Conservation (phyloP, 23 red algal genomes). For the Chondrus crispus region DNA sequence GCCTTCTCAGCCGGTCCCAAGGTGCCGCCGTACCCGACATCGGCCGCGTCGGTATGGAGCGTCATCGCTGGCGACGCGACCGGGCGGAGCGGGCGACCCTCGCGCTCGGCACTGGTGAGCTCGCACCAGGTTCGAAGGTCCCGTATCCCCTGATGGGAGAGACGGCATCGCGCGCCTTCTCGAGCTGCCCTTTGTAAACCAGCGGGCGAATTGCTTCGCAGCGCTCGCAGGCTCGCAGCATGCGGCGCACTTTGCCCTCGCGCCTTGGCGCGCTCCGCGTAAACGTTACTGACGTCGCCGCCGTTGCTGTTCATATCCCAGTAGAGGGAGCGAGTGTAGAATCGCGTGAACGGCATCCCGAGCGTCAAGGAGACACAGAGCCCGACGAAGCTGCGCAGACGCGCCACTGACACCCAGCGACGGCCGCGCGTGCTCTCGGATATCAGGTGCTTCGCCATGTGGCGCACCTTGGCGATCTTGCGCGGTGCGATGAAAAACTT, state of each 20-base stretch:
- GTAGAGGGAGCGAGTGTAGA: constrained; percentile 7
- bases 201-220: too few species aligned
- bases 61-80: neutral
- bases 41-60: constrained; percentile 1
- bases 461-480: neutral
- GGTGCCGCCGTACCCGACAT: neutral
- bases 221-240: too few species aligned
- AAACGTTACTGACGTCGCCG: neutral
- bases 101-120: neutral
- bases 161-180: neutral
- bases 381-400: neutral
- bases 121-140: neutral
- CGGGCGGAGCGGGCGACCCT: neutral
- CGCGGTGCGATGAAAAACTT: neutral
- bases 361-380: neutral
- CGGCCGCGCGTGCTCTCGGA: neutral
- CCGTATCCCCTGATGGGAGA: neutral
- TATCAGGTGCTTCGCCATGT: neutral
- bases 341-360: neutral
- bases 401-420: neutral
- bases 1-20: too few species aligned
- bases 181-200: too few species aligned
- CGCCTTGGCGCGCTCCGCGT: too few species aligned
- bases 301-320: neutral
- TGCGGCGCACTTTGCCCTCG: too few species aligned